phyloP scores from a whole-genome alignment of 257 asterid species.

The Przewalskia tangutica region DNA sequence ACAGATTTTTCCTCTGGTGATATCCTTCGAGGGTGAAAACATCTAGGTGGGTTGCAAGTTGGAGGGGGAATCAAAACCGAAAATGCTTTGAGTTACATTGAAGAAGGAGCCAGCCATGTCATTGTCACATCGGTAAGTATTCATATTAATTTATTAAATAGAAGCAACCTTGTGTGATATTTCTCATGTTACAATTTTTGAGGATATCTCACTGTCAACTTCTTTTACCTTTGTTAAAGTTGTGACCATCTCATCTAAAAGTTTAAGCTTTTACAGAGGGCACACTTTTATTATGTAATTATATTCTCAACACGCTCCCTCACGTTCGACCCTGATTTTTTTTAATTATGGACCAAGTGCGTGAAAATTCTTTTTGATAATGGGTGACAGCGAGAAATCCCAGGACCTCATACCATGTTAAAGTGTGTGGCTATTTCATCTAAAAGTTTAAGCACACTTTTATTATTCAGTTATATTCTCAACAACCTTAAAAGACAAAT shows the following conservation, averaged over 20 bases:
- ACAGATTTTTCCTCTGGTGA: constrained; percentile 30
- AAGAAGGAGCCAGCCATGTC: constrained; percentile 97
- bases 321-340: no score
- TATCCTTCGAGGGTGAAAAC: constrained; percentile 26
- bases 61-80: constrained; percentile 89
- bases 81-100: constrained; percentile 70
- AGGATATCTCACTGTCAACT: neutral
- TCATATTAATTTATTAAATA: neutral
- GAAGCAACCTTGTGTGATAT: neutral
- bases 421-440: no score
- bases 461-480: no score
- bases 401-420: no score
- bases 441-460: no score
- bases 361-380: no score
- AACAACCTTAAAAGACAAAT: neutral
- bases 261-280: no score
- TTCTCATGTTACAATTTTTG: neutral
- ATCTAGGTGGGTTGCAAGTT: constrained; percentile 94
- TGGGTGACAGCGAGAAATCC: no score
- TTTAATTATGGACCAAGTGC: no score
- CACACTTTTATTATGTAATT: no score
- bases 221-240: neutral
- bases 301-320: no score
- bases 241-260: no score
- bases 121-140: constrained; percentile 87